phyloP scores from a whole-genome alignment of 2,329 filamentous ascomycete species.

The Dothideomycetidae sp. region DNA sequence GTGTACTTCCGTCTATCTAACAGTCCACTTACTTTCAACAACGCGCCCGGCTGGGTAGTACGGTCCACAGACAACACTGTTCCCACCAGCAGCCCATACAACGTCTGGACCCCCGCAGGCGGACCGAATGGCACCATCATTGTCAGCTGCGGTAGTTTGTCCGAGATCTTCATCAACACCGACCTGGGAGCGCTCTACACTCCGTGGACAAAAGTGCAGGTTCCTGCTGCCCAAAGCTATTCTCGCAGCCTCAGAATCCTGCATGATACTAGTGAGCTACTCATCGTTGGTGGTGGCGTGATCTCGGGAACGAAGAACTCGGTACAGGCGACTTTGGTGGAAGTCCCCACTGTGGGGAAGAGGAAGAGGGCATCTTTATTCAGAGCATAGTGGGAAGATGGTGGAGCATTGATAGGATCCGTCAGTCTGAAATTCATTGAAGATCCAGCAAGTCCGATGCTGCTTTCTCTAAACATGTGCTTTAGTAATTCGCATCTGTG shows the following conservation, averaged over 20 bases:
- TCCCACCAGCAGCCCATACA: constrained; percentile 36
- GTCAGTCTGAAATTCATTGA: too few relatives aligned
- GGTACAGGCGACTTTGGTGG: constrained; percentile 10
- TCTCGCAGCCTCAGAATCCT: constrained; percentile 34
- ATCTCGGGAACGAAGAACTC: constrained; percentile 19
- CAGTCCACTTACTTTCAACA: constrained; percentile 34
- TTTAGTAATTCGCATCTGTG: too few relatives aligned
- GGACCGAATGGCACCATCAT: constrained; percentile 36
- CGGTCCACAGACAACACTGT: constrained; percentile 32
- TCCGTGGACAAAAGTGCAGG: constrained; percentile 32
- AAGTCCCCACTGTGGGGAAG: too few relatives aligned
- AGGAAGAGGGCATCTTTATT: constrained; percentile 7
- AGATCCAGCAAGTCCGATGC: too few relatives aligned
- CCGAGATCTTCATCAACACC: constrained; percentile 35
- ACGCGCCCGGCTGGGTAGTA: constrained; percentile 28
- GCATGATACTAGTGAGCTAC: constrained; percentile 24
- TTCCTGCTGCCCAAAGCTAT: constrained; percentile 30
- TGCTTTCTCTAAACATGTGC: too few relatives aligned
- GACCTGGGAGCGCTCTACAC: constrained; percentile 28
- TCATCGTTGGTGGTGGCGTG: constrained; percentile 29
- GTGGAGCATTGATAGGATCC: too few relatives aligned
- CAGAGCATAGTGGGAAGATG: constrained; percentile 6
- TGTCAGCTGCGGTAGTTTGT: constrained; percentile 27
- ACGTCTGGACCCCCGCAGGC: constrained; percentile 37
- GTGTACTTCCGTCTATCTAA: constrained; percentile 38